phyloP scores from a whole-genome alignment of 106 monocot species.

The Agapanthus africanus region DNA sequence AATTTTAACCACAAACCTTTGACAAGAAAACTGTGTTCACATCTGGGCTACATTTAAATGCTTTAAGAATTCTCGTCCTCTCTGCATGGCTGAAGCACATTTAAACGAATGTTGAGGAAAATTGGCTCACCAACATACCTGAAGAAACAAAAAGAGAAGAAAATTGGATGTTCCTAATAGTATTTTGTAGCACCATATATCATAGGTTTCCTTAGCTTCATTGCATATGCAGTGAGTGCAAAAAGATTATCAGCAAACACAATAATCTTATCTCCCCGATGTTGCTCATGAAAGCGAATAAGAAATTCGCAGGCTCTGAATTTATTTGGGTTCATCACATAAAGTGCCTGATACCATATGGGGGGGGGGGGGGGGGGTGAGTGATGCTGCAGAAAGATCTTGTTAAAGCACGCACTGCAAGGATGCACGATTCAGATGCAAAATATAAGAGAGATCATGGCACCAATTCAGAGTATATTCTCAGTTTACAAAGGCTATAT shows the following conservation, averaged over 20 bases:
- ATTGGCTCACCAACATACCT: neutral
- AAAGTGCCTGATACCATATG: constrained; percentile 70
- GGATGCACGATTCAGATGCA: neutral
- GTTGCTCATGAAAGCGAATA: constrained; percentile 94
- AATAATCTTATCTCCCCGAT: constrained; percentile 95
- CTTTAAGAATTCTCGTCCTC: constrained; percentile 90
- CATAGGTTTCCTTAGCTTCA: constrained; percentile 97
- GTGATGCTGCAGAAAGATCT: neutral
- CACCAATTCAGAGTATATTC: too few species aligned
- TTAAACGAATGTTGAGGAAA: neutral
- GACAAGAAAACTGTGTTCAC: constrained; percentile 94
- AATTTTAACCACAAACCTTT: constrained; percentile 46
- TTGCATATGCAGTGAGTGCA: constrained; percentile 94
- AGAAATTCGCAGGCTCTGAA: constrained; percentile 95
- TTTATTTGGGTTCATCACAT: constrained; percentile 97
- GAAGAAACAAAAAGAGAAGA: neutral
- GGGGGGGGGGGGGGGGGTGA: neutral
- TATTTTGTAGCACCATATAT: constrained; percentile 98
- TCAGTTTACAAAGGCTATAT: too few species aligned
- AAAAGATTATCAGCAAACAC: constrained; percentile 99
- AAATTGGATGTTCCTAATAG: neutral
- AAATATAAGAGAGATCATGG: neutral
- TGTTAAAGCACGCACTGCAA: neutral
- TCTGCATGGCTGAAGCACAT: constrained; percentile 62
- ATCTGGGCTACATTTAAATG: constrained; percentile 81